Evolutionary conservation across 768 basidiomycete species (phyloP), one percentile per base, ranked within the genome.

Genomic region (Candolleomyces eurysporus): DNA sequence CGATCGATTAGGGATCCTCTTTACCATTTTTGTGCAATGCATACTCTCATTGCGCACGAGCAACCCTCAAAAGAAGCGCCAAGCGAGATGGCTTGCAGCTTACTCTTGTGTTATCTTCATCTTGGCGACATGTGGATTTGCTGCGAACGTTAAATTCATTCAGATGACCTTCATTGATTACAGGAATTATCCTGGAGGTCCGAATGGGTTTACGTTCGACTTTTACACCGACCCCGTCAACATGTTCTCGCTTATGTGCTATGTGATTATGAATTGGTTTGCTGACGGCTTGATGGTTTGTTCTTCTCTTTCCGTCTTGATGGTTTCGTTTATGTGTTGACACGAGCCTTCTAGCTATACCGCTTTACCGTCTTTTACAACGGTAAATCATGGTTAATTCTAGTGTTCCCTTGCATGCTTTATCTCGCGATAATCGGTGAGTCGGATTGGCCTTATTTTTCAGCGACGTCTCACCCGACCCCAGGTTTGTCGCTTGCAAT

Each of bases 51-150:
- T 64, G 45, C 16, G 45, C 14, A 39, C 59, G n/a, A 49, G 36
- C 32, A 51, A 57, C 13, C 50, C 31, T 31, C 57, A 57, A 11
- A 42, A 19, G 9, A 19, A 58, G 39, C 17, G 45, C 7, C 39
- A 46, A 46, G 57, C 60, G 9, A 60, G 52, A 14, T 58, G 59
- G 50, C 59, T 68, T 4, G 55, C 65, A 26, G n/a, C 55, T 36
- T 71, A 68, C 49, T 61, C 64, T 46, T 49, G 46, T 19, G 17
- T 58, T 14, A 51, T 70, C 26, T 69, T 68, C 61, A 57, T 63
- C 31, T 48, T 73, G 30, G 71, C 65, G 48, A 68, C 63, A 21
- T 32, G 65, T 51, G 65, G 64, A 5, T 60, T 64, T 53, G 67
- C 54, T 13, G 57, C 54, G 17, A 66, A 65, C 42, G 58, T 63